Evolutionary conservation across 2,329 filamentous ascomycete species (phyloP).

Genomic region (Coniochaeta pulveracea): DNA sequence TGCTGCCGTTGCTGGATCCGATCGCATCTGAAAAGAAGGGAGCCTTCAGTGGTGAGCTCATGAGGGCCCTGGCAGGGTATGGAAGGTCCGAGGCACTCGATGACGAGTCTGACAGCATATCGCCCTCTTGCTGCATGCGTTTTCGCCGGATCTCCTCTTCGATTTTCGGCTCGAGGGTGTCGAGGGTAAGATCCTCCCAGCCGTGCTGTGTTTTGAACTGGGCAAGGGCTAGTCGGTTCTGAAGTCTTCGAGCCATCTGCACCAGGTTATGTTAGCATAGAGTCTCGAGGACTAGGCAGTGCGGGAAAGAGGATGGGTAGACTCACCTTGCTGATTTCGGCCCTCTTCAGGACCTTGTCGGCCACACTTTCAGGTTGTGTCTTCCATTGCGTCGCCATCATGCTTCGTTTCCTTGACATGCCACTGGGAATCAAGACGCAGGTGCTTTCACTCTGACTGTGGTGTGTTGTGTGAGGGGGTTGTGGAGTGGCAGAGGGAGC

Average conservation of each 20-base stretch:
- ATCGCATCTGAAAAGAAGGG: constrained; percentile 78
- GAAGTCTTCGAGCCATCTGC: constrained; percentile 84
- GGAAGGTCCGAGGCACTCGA: constrained; percentile 71
- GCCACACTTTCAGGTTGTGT: constrained; percentile 53
- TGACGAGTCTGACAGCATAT: constrained; percentile 77
- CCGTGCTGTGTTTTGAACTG: constrained; percentile 97
- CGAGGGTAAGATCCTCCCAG: constrained; percentile 82
- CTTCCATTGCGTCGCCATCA: constrained; percentile 52
- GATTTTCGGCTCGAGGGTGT: constrained; percentile 73
- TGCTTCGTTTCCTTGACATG: constrained; percentile 17
- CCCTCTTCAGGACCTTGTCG: constrained; percentile 60
- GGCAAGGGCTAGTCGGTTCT: constrained; percentile 88
- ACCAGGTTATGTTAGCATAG: constrained; percentile 8
- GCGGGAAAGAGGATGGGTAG: not conserved
- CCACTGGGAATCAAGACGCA: constrained; percentile 10
- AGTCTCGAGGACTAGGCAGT: constrained; percentile 2
- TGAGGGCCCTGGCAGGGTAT: constrained; percentile 56
- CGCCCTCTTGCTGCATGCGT: constrained; percentile 51
- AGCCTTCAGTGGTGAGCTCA: constrained; percentile 76
- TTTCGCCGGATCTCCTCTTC: constrained; percentile 69
- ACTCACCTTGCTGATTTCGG: constrained; percentile 64
- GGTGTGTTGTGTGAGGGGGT: constrained; percentile 8
- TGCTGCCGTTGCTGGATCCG: constrained; percentile 57
- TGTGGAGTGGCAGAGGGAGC: constrained; percentile 5
- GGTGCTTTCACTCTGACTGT: constrained; percentile 1